Evolutionary conservation across 2,329 filamentous ascomycete genomes (phyloP).

Genomic region (Aspergillus cejpii): DNA sequence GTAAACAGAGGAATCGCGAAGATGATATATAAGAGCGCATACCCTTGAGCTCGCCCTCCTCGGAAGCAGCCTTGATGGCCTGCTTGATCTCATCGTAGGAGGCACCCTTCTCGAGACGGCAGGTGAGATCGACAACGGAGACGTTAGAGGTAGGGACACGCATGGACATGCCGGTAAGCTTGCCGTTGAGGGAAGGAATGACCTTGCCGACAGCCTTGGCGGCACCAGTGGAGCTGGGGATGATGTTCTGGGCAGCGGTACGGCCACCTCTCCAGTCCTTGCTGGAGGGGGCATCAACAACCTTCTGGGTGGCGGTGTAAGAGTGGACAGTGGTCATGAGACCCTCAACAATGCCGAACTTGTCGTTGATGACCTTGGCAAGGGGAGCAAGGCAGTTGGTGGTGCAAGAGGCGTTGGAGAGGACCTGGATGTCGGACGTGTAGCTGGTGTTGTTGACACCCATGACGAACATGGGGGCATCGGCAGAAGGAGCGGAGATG

Average conservation of each 20-base stretch:
- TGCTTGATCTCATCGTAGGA: constrained; percentile 78
- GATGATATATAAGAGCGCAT: neutral
- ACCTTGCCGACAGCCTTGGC: constrained; percentile 99
- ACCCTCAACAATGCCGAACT: constrained; percentile 95
- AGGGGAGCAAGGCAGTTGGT: constrained; percentile 99
- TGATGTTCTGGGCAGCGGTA: constrained; percentile 99
- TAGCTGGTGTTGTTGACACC: constrained; percentile 96
- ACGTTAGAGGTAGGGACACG: constrained; percentile 98
- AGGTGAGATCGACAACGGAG: constrained; percentile 96
- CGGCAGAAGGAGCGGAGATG: constrained; percentile 54
- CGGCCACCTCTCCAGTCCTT: constrained; percentile 99
- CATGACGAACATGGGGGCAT: constrained; percentile 99
- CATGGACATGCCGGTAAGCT: constrained; percentile 99
- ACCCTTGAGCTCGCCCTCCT: constrained; percentile 75
- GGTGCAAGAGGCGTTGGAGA: constrained; percentile 99
- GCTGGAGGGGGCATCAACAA: constrained; percentile 89
- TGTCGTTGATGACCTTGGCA: constrained; percentile 98
- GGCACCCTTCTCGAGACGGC: constrained; percentile 81
- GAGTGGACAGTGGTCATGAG: constrained; percentile 99
- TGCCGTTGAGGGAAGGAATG: constrained; percentile 95
- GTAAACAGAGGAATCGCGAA: constrained; percentile 1
- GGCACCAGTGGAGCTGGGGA: constrained; percentile 96
- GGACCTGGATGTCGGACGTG: constrained; percentile 82
- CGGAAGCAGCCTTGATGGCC: constrained; percentile 77
- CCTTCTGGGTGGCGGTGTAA: constrained; percentile 99